phyloP scores from a whole-genome alignment of 2,329 filamentous ascomycete species.

The Aspergillus fructus region DNA sequence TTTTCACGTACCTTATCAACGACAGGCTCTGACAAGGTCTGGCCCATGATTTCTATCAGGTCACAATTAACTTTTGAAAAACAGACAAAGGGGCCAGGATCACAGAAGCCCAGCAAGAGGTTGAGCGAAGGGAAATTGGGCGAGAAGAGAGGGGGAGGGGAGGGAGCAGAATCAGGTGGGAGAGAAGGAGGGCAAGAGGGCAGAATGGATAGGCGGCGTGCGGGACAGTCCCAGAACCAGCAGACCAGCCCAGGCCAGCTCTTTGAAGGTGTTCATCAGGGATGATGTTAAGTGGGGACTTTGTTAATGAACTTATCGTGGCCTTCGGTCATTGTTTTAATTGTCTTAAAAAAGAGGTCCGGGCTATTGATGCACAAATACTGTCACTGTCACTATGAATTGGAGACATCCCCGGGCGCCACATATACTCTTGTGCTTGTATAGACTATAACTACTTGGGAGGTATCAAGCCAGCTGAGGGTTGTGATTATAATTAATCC shows the following conservation, averaged over 20 bases:
- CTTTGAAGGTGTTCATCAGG: not conserved
- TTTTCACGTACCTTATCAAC: slow-evolving; percentile 83
- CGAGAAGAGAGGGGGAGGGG: slow-evolving; percentile 26
- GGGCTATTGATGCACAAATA: not conserved
- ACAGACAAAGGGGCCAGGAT: slow-evolving; percentile 11
- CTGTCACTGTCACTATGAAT: not conserved
- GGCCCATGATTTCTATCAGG: slow-evolving; percentile 71
- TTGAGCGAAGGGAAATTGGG: slow-evolving; percentile 10
- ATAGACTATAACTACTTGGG: not conserved
- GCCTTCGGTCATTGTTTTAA: not conserved
- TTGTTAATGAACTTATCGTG: not conserved
- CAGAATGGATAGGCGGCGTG: slow-evolving; percentile 24
- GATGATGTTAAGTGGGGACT: slow-evolving; percentile 1
- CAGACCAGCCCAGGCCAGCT: slow-evolving; percentile 4
- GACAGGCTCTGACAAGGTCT: slow-evolving; percentile 98
- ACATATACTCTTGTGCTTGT: not conserved
- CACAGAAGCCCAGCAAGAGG: slow-evolving; percentile 12
- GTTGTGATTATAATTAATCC: not conserved
- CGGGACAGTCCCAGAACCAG: slow-evolving; percentile 15
- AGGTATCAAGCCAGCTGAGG: not conserved
- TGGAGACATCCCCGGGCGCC: not conserved
- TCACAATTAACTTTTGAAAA: slow-evolving; percentile 21
- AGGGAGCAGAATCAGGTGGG: slow-evolving; percentile 22
- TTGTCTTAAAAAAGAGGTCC: not conserved
- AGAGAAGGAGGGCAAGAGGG: slow-evolving; percentile 16